phyloP scores from a whole-genome alignment of 2,329 filamentous ascomycete species.

The Keithomyces neogunnii region DNA sequence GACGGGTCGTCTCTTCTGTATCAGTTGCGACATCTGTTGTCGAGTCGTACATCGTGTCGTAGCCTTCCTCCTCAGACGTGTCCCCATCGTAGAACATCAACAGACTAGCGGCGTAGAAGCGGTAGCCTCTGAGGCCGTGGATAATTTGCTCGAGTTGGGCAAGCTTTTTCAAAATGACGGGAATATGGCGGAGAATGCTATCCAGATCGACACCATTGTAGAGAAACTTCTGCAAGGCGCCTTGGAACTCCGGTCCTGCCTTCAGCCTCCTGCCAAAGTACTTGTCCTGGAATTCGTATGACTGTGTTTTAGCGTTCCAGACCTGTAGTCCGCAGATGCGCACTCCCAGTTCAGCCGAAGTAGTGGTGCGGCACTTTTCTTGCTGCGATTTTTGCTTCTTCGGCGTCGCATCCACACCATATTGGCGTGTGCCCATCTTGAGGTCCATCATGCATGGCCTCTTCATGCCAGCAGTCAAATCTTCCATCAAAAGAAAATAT shows the following conservation, averaged over 20 bases:
- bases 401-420: slow-evolving; percentile 81
- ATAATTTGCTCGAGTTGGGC: slow-evolving; percentile 78
- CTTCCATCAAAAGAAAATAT: slow-evolving; percentile 88
- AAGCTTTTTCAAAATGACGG: slow-evolving; percentile 77
- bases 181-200: slow-evolving; percentile 80
- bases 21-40: slow-evolving; percentile 52
- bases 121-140: slow-evolving; percentile 68
- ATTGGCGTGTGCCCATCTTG: slow-evolving; percentile 98
- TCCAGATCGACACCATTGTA: slow-evolving; percentile 79
- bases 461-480: slow-evolving; percentile 94
- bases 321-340: slow-evolving; percentile 93
- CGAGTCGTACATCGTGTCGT: slow-evolving; percentile 47
- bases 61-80: slow-evolving; percentile 37
- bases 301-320: slow-evolving; percentile 78
- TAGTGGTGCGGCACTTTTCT: slow-evolving; percentile 86
- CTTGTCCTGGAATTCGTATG: slow-evolving; percentile 95
- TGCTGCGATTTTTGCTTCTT: slow-evolving; percentile 93
- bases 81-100: slow-evolving; percentile 96
- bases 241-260: slow-evolving; percentile 80
- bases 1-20: slow-evolving; percentile 43
- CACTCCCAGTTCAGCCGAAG: slow-evolving; percentile 83
- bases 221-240: slow-evolving; percentile 79
- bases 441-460: slow-evolving; percentile 93
- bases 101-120: slow-evolving; percentile 91
- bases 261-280: slow-evolving; percentile 89